A percentile compares a stretch with the other conserved stretches of the same genome.
Conservation (phyloP, 225 moss, liverwort and hornwort genomes). For the Asterella californica region DNA sequence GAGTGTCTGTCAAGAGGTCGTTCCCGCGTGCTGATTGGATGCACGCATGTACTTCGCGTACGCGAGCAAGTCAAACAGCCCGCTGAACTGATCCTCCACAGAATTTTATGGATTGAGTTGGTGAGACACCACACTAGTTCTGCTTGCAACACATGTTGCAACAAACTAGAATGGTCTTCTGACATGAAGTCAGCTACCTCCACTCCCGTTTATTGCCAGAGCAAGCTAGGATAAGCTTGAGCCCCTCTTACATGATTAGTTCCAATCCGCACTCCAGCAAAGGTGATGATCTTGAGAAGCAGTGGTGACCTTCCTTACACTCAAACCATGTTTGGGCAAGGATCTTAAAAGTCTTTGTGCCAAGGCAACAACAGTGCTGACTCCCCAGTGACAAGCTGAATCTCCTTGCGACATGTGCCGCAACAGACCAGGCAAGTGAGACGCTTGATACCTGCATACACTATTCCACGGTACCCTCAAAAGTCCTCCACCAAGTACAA, state of each 20-base stretch:
- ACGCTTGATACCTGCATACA: neutral
- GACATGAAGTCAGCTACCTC: slow-evolving; percentile 4
- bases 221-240: neutral
- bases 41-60: no score
- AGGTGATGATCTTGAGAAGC: neutral
- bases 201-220: neutral
- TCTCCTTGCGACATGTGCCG: neutral
- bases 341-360: neutral
- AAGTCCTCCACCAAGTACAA: neutral
- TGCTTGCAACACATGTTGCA: slow-evolving; percentile 30
- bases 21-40: neutral
- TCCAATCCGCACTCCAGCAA: neutral
- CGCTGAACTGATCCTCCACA: slow-evolving; percentile 7
- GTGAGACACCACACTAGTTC: slow-evolving; percentile 21
- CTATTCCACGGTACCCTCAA: neutral
- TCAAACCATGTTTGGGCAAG: neutral
- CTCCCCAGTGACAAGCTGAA: neutral
- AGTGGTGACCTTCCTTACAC: neutral
- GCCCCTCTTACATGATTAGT: neutral
- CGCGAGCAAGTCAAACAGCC: neutral
- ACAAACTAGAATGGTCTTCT: slow-evolving; percentile 19
- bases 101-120: neutral
- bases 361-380: neutral
- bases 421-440: no score
- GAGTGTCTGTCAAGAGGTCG: slow-evolving; percentile 1